Percentiles rank a stretch among this genome's conserved stretches.
Evolutionary conservation across 2,329 filamentous ascomycete genomes (phyloP).

Genomic region (Diplodia intermedia): DNA sequence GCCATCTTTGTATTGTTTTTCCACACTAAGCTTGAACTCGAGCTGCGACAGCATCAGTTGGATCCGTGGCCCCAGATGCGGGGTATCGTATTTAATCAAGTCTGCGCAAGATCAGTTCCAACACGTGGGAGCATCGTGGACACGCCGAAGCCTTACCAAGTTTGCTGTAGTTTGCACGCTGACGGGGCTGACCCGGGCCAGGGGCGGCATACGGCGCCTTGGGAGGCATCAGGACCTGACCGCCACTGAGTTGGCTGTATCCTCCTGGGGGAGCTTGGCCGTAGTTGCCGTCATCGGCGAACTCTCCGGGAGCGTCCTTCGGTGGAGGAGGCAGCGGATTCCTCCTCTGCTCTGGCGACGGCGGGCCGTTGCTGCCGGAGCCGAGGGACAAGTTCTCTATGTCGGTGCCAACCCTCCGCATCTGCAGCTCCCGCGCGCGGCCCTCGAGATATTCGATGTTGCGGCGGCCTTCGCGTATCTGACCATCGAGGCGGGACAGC

Average conservation of each 20-base stretch:
- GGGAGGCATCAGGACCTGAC: slow-evolving; percentile 78
- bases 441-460: slow-evolving; percentile 97
- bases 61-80: slow-evolving; percentile 93
- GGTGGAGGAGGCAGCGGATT: slow-evolving; percentile 66
- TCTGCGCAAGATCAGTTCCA: slow-evolving; percentile 62
- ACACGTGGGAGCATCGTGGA: background rate
- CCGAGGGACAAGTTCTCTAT: slow-evolving; percentile 71
- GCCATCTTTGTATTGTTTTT: slow-evolving; percentile 98
- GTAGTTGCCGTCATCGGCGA: slow-evolving; percentile 68
- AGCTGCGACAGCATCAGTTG: slow-evolving; percentile 99
- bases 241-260: slow-evolving; percentile 68
- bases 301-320: slow-evolving; percentile 68
- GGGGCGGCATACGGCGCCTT: slow-evolving; percentile 79
- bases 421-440: slow-evolving; percentile 84
- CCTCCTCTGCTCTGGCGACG: slow-evolving; percentile 44
- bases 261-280: slow-evolving; percentile 61
- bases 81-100: slow-evolving; percentile 97
- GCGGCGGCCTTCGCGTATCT: slow-evolving; percentile 90
- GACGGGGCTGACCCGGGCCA: slow-evolving; percentile 70
- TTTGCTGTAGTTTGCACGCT: slow-evolving; percentile 90
- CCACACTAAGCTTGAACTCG: slow-evolving; percentile 97
- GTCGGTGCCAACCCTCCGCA: slow-evolving; percentile 74
- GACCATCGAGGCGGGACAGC: slow-evolving; percentile 86
- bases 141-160: slow-evolving; percentile 69
- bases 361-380: slow-evolving; percentile 53